Evolutionary conservation across 2,329 filamentous ascomycete species (phyloP).

Genomic region (Aureobasidium vineae): DNA sequence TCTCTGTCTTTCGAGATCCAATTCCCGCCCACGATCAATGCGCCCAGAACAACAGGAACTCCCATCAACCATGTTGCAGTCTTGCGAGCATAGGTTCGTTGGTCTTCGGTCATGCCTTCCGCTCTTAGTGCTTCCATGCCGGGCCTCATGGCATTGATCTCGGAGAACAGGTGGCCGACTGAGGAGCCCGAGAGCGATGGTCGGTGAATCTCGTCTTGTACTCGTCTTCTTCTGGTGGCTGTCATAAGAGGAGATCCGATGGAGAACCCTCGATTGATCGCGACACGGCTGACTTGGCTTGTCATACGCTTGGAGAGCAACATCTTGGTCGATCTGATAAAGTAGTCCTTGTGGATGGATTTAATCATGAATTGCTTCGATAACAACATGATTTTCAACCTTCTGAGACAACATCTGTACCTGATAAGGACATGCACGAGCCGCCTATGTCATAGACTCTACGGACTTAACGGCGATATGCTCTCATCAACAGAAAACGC

Average conservation of each 20-base stretch:
- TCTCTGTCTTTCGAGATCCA: slow-evolving; percentile 17
- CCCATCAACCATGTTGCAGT: slow-evolving; percentile 32
- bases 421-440: neutral
- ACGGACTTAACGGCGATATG: slow-evolving; percentile 21
- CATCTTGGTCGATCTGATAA: neutral
- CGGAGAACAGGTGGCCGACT: slow-evolving; percentile 35
- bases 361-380: neutral
- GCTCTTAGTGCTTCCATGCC: slow-evolving; percentile 34
- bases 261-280: neutral
- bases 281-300: neutral
- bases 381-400: neutral
- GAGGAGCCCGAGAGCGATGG: slow-evolving; percentile 35
- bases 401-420: neutral
- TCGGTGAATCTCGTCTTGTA: slow-evolving; percentile 30
- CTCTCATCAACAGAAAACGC: neutral
- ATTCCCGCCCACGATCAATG: slow-evolving; percentile 28
- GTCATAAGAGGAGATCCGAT: neutral
- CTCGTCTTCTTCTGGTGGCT: neutral
- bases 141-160: slow-evolving; percentile 35
- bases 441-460: slow-evolving; percentile 15
- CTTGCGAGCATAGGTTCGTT: slow-evolving; percentile 31
- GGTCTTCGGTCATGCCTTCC: slow-evolving; percentile 34
- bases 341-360: neutral
- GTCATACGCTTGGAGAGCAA: neutral
- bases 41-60: slow-evolving; percentile 30